These are phyloP conservation scores for Castanospermum australe DNA, from an alignment of 306 rosid genomes.

Conservation along the genomic window DNA sequence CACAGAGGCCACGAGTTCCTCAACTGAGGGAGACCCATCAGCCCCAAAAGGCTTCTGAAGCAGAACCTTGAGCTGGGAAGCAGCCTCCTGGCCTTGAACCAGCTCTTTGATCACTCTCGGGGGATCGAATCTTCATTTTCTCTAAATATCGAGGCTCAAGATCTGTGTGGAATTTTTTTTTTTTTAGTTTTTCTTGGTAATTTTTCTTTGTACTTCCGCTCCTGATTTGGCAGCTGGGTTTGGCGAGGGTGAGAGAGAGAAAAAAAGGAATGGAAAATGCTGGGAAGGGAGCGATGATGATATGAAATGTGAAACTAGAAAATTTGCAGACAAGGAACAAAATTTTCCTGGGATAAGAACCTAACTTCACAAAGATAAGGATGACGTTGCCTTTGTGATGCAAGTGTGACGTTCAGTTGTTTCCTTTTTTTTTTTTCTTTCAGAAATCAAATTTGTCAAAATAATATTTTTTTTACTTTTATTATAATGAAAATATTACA, in stretches of 20 bases:
- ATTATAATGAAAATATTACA: no score
- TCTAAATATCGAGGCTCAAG: background rate
- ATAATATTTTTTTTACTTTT: no score
- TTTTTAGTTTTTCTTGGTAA: no score
- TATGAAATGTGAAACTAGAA: background rate
- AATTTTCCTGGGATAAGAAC: conserved; percentile 5
- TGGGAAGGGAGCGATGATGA: conserved; percentile 24
- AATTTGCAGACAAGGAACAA: no score
- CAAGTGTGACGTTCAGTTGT: background rate
- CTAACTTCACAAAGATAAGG: background rate
- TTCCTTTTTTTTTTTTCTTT: no score
- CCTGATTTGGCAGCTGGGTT: background rate
- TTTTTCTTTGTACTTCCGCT: no score
- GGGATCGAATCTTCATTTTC: conserved; percentile 18
- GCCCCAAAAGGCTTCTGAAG: conserved; percentile 19
- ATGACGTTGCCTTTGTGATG: conserved; percentile 25
- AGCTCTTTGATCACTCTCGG: conserved; percentile 25
- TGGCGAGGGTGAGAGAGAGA: conserved; percentile 22
- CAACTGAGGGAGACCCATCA: conserved; percentile 4
- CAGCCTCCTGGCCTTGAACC: conserved; percentile 25
- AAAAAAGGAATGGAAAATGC: conserved; percentile 30
- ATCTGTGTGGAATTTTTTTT: no score
- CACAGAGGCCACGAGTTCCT: conserved; percentile 29
- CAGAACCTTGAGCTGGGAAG: conserved; percentile 35
- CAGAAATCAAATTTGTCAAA: no score